phyloP scores from a whole-genome alignment of 768 basidiomycete species.

The Panaeolus papilionaceus region DNA sequence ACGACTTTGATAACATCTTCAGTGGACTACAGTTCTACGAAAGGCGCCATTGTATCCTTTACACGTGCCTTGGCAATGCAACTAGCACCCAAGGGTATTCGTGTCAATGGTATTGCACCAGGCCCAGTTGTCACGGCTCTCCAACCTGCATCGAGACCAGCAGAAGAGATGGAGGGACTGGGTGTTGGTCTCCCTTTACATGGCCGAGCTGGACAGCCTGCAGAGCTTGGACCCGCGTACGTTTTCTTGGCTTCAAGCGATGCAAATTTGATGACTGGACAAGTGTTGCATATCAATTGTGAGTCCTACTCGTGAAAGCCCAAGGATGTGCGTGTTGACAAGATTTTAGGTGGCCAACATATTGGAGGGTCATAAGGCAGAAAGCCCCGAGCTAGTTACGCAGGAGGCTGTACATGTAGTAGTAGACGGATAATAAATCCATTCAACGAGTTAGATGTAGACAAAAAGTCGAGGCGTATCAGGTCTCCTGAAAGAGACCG shows the following conservation, averaged over 20 bases:
- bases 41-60: conserved; percentile 65
- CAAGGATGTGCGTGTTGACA: not conserved
- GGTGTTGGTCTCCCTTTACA: conserved; percentile 55
- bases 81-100: conserved; percentile 59
- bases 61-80: conserved; percentile 60
- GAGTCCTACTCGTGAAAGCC: conserved; percentile 13
- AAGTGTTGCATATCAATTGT: conserved; percentile 45
- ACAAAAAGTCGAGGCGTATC: not conserved
- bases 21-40: conserved; percentile 62
- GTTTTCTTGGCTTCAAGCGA: conserved; percentile 59
- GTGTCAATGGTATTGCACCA: conserved; percentile 59
- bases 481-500: not conserved
- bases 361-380: conserved; percentile 29
- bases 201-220: conserved; percentile 56
- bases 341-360: conserved; percentile 30
- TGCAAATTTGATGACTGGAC: conserved; percentile 46
- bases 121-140: conserved; percentile 66
- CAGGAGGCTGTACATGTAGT: too few species aligned
- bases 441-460: not conserved
- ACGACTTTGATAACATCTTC: conserved; percentile 1
- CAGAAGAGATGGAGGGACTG: conserved; percentile 62
- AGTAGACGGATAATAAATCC: too few species aligned
- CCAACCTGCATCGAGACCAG: conserved; percentile 58
- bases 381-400: not conserved
- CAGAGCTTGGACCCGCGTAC: conserved; percentile 57